Conservation (phyloP, 306 rosid genomes). For the Styphnolobium japonicum region DNA sequence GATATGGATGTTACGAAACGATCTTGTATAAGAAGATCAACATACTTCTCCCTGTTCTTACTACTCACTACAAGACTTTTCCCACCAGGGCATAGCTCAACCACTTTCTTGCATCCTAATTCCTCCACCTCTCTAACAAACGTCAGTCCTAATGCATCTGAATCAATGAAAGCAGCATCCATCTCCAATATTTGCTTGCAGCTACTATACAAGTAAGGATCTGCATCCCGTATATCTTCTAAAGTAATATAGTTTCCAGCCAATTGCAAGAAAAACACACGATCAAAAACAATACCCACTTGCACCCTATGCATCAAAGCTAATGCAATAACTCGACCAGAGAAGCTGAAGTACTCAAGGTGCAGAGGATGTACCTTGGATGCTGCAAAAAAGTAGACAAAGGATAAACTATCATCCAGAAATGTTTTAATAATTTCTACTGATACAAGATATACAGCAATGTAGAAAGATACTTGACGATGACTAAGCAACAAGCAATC, state of each 20-base stretch:
- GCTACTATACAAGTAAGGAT: constrained; percentile 71
- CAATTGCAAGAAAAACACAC: constrained; percentile 81
- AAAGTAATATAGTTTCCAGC: constrained; percentile 62
- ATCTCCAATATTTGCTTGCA: constrained; percentile 81
- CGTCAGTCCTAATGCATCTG: constrained; percentile 87
- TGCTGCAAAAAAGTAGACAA: constrained; percentile 54
- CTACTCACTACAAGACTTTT: constrained; percentile 63
- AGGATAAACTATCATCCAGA: constrained; percentile 15
- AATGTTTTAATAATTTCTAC: constrained; percentile 2
- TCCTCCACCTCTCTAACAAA: constrained; percentile 91
- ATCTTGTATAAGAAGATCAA: constrained; percentile 67
- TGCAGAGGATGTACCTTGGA: constrained; percentile 88
- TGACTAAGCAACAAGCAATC: neutral
- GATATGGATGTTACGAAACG: constrained; percentile 73
- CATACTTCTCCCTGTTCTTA: constrained; percentile 66
- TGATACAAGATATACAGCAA: constrained; percentile 12
- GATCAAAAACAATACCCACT: constrained; percentile 89
- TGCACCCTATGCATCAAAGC: constrained; percentile 96
- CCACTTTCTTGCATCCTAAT: constrained; percentile 61
- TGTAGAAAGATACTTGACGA: neutral
- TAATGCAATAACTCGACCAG: constrained; percentile 86
- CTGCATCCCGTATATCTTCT: constrained; percentile 83
- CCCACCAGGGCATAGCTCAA: constrained; percentile 78
- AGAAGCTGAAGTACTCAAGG: constrained; percentile 78
- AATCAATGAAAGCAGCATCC: constrained; percentile 76